Evolutionary conservation across 2,329 filamentous ascomycete species (phyloP).

Genomic region (Colletotrichum musicola): DNA sequence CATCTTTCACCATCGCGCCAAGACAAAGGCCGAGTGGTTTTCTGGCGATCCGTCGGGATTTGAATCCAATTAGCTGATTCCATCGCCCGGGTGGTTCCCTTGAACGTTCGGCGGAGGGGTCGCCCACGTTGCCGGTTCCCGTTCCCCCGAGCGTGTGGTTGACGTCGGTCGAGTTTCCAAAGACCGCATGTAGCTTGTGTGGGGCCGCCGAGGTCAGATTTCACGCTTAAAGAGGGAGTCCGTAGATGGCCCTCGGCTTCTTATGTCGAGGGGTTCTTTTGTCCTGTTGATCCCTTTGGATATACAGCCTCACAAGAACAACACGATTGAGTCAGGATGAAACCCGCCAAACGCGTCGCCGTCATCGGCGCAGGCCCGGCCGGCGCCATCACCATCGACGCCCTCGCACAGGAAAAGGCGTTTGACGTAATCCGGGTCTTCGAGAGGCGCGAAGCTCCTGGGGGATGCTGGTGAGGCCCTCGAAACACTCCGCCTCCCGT

Average conservation of each 20-base stretch:
- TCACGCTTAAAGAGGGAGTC: not conserved
- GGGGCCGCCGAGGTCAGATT: not conserved
- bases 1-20: slow-evolving; percentile 36
- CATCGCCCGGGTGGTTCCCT: not conserved
- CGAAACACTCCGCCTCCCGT: too few species aligned
- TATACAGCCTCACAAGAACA: too few species aligned
- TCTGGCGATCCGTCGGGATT: slow-evolving; percentile 17
- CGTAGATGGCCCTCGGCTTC: not conserved
- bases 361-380: slow-evolving; percentile 72
- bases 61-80: not conserved
- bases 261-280: too few species aligned
- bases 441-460: slow-evolving; percentile 70
- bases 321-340: slow-evolving; percentile 8
- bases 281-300: too few species aligned
- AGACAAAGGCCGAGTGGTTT: slow-evolving; percentile 24
- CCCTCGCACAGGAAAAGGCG: slow-evolving; percentile 67
- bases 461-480: slow-evolving; percentile 68
- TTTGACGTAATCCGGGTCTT: slow-evolving; percentile 73
- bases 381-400: slow-evolving; percentile 71
- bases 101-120: not conserved
- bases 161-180: not conserved
- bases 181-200: not conserved
- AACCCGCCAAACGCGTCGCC: slow-evolving; percentile 58
- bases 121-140: not conserved
- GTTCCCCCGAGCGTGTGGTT: not conserved